phyloP scores from a whole-genome alignment of 2,329 filamentous ascomycete genomes.

The Coniella lustricola region DNA sequence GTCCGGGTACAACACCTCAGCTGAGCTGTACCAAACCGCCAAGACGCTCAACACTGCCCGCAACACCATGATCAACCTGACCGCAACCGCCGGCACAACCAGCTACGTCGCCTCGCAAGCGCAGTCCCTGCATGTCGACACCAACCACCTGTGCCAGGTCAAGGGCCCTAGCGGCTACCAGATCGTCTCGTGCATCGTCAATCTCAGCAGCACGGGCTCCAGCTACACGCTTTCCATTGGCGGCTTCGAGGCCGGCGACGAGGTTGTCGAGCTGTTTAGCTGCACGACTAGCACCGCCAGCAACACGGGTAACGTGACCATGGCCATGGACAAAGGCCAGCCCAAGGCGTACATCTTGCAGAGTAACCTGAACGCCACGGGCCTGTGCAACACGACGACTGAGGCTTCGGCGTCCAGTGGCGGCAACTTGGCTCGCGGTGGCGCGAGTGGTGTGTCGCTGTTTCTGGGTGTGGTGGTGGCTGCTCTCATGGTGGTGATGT shows the following conservation, averaged over 20 bases:
- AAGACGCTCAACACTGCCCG: slow-evolving; percentile 44
- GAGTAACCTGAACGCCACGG: slow-evolving; percentile 7
- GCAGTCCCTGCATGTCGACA: slow-evolving; percentile 28
- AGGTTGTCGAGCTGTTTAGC: slow-evolving; percentile 19
- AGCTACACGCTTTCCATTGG: slow-evolving; percentile 20
- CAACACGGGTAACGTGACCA: slow-evolving; percentile 14
- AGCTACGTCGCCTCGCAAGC: slow-evolving; percentile 34
- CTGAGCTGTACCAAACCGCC: slow-evolving; percentile 39
- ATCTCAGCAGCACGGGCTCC: slow-evolving; percentile 28
- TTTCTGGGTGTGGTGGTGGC: slow-evolving; percentile 3
- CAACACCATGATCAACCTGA: slow-evolving; percentile 37
- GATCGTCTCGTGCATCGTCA: slow-evolving; percentile 34
- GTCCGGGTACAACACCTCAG: slow-evolving; percentile 35
- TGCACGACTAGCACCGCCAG: slow-evolving; percentile 18
- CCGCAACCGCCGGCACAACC: slow-evolving; percentile 25
- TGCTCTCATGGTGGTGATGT: slow-evolving; percentile 11
- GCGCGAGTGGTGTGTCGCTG: slow-evolving; percentile 7
- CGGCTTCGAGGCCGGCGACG: slow-evolving; percentile 23
- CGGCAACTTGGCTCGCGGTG: slow-evolving; percentile 1
- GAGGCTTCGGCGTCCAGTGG: slow-evolving; percentile 8
- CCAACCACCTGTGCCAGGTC: slow-evolving; percentile 33
- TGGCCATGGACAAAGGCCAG: slow-evolving; percentile 14
- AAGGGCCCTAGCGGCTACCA: slow-evolving; percentile 33
- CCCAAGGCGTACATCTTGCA: slow-evolving; percentile 16
- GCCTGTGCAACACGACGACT: slow-evolving; percentile 13